These are phyloP conservation scores for Mycena polygramma DNA, from an alignment of 768 basidiomycete genomes.

Conservation along the genomic window DNA sequence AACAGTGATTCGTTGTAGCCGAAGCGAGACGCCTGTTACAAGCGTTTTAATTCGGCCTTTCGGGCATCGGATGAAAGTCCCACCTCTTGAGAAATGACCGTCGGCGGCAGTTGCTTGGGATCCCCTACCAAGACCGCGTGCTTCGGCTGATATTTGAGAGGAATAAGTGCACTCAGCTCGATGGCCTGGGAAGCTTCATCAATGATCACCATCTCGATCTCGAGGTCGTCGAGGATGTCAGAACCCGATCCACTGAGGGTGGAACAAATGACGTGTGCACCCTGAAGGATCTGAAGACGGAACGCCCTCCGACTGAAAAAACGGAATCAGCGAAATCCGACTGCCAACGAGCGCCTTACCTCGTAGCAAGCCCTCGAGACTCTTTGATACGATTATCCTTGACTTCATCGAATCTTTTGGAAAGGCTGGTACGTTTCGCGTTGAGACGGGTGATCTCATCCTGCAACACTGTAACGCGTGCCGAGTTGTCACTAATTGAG, in stretches of 20 bases:
- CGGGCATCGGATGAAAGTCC: slow-evolving; percentile 22
- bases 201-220: slow-evolving; percentile 96
- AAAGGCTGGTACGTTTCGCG: slow-evolving; percentile 71
- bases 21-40: slow-evolving; percentile 69
- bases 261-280: slow-evolving; percentile 94
- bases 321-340: slow-evolving; percentile 1
- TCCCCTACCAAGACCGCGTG: slow-evolving; percentile 97
- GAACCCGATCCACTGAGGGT: slow-evolving; percentile 96
- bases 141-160: slow-evolving; percentile 87
- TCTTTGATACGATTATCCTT: slow-evolving; percentile 89
- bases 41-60: slow-evolving; percentile 10
- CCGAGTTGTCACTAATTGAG: slow-evolving; percentile 67
- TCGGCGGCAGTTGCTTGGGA: slow-evolving; percentile 96
- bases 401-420: slow-evolving; percentile 78
- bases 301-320: slow-evolving; percentile 70
- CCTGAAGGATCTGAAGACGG: slow-evolving; percentile 80
- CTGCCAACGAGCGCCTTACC: slow-evolving; percentile 2
- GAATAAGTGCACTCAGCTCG: slow-evolving; percentile 95
- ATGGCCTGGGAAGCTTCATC: slow-evolving; percentile 99
- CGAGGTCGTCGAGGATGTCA: slow-evolving; percentile 82
- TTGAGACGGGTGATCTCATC: slow-evolving; percentile 78
- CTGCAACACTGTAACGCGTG: slow-evolving; percentile 68
- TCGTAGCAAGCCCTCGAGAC: slow-evolving; percentile 83
- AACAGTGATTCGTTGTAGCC: slow-evolving; percentile 94
- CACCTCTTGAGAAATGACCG: slow-evolving; percentile 67